Conservation (phyloP, 176 grass and related monocot species). For the Lolium perenne region DNA sequence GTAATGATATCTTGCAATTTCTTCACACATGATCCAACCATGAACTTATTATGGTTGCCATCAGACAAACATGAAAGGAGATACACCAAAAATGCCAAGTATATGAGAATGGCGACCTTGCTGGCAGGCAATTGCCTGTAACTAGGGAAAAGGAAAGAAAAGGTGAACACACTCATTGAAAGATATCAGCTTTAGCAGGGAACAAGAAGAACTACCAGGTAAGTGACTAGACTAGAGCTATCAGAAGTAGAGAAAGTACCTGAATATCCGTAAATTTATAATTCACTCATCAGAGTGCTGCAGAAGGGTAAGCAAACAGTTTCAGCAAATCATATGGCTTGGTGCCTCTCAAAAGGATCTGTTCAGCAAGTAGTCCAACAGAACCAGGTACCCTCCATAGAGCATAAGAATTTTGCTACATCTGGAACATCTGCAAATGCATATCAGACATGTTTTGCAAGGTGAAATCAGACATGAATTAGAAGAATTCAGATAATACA, state of each 20-base stretch:
- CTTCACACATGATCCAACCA: background rate
- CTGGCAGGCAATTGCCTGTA: background rate
- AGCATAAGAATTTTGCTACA: background rate
- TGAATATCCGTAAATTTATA: background rate
- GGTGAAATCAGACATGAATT: background rate
- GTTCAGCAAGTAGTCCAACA: background rate
- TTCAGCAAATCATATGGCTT: background rate
- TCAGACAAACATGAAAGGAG: background rate
- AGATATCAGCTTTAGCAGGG: background rate
- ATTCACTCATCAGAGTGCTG: background rate
- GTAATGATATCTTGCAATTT: background rate
- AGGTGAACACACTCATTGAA: background rate
- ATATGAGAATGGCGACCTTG: background rate
- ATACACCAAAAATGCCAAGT: background rate
- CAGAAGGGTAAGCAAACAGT: background rate
- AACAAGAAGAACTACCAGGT: background rate
- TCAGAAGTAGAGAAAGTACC: background rate
- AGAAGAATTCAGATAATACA: background rate
- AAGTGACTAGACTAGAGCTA: background rate
- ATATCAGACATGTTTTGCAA: background rate
- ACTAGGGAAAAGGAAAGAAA: background rate
- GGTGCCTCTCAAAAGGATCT: background rate
- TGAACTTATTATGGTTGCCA: slow-evolving; percentile 7
- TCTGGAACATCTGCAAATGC: background rate
- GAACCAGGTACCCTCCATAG: background rate